Evolutionary conservation across 352 stramenopile species (phyloP).

Genomic region (Phytophthora litchii): DNA sequence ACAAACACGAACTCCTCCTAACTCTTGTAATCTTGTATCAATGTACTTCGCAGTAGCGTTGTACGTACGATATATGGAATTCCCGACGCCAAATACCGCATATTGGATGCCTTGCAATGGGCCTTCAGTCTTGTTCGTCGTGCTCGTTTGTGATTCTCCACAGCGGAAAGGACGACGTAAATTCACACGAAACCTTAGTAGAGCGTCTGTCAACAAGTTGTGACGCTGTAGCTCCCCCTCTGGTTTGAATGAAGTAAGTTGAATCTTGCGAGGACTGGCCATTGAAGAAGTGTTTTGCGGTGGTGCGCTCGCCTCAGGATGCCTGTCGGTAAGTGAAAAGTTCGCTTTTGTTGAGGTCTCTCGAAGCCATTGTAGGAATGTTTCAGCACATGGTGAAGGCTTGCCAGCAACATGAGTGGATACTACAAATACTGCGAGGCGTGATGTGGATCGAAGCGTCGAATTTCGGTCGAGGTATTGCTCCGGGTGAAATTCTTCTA

Average conservation of each 20-base stretch:
- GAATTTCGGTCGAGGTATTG: constrained; percentile 28
- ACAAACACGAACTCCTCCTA: constrained; percentile 74
- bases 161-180: constrained; percentile 18
- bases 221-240: constrained; percentile 8
- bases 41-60: constrained; percentile 93
- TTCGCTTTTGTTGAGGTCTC: not conserved
- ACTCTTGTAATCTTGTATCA: constrained; percentile 71
- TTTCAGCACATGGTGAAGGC: constrained; percentile 91
- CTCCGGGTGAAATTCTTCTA: constrained; percentile 82
- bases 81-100: constrained; percentile 92
- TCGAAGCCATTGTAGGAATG: constrained; percentile 87
- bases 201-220: constrained; percentile 15
- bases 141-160: not conserved
- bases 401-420: constrained; percentile 96
- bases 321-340: not conserved
- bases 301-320: not conserved
- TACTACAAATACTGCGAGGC: constrained; percentile 90
- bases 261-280: constrained; percentile 2
- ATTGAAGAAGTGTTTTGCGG: constrained; percentile 3
- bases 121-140: constrained; percentile 1
- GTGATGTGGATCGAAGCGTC: constrained; percentile 26
- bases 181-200: constrained; percentile 11
- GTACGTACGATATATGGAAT: constrained; percentile 95
- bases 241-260: constrained; percentile 2
- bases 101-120: constrained; percentile 22